Evolutionary conservation across 2,329 filamentous ascomycete genomes (phyloP), one percentile per base, ranked within the genome.

Genomic region (Ophiostoma novo-ulmi): DNA sequence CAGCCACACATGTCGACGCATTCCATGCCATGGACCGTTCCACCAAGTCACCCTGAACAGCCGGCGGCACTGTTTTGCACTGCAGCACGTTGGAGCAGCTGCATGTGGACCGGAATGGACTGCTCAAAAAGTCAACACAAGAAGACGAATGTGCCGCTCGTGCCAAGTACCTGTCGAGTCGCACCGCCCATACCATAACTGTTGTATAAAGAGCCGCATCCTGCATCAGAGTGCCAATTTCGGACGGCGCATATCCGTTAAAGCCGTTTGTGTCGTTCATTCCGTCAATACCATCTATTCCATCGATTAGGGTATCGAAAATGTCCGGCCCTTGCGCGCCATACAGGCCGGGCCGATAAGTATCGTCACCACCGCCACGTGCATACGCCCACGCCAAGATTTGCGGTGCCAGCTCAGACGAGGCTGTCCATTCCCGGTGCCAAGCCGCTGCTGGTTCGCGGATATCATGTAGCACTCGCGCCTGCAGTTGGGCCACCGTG

Each of bases 161-260:
- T n/a, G 44, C 67, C 4, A 75, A 71, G 63, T 75, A 75, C 26
- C 72, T 72, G 66, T 70, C 70, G 63, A 75, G 68, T 1, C 74
- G 72, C 7, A 64, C 69, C 22, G 71, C 70, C 74, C 74, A 75
- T 11, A 75, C 70, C 8, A 73, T 69, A 36, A 73, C 72, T 0
- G 74, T 75, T 26, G 71, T 70, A 69, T 75, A 75, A 1, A 75
- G 65, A 0, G 74, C 71, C 1, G 70, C 71, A 26, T 75, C 73
- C 69, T 75, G 74, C 72, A 75, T 72, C 22, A 68, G 70, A 7
- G 52, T 52, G 41, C 66, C 70, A 5, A 20, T n/a, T n/a, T 36
- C 61, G 5, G 6, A 2, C 17, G 31, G 35, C 35, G 14, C 1
- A 11, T 38, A 20, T 20, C 44, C 14, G 38, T 11, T 11, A 10